Base-by-base conservation (phyloP, 208 protist species). In the Leishmania mexicana region DNA sequence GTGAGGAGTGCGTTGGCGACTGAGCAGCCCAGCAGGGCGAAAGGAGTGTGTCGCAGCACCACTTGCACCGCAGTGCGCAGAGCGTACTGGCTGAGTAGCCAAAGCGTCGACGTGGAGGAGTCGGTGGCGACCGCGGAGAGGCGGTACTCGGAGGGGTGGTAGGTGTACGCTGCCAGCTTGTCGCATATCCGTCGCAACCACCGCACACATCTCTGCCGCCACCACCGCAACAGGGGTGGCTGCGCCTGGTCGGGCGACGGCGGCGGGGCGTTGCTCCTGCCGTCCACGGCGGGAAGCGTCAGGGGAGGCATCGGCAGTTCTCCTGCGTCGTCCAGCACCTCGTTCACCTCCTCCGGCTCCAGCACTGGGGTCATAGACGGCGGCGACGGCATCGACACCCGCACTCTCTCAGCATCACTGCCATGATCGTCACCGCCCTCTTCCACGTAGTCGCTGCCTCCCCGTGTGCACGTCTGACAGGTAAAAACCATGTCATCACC, bases 1-100 rank as follows among this genome's bases (percentile, higher is more conserved):
- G 88, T 91, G n/a, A 89, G 40, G 60, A 94, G 81, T 64, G 87
- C 82, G 76, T 91, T 88, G 47, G 67, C 75, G 58, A 90, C 72
- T 21, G 81, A 73, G 38, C 81, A 76, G 35, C 83, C 42, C n/a
- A 92, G 77, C 42, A 90, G 78, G 5, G 78, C 47, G 3, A 92
- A 65, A 6, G 74, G 65, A 0, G 89, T 92, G 83, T 92, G 87
- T 4, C 85, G 80, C 75, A 91, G 83, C 28, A 76, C 68, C 15
- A 85, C 85, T 42, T 81, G 85, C 65, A 85, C 75, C 31, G 78
- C 62, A 10, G 83, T 81, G 42, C 60, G 54, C 51, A 89, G 64
- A 8, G 87, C 58, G 17, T 81, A 83, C 67, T 38, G 79, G 38
- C 71, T 49, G n/a, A 88, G 51, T 28, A 75, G 62, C 54, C 68